Base-by-base conservation (phyloP, 202 grass and related monocot genomes). In the Carex arenaria region DNA sequence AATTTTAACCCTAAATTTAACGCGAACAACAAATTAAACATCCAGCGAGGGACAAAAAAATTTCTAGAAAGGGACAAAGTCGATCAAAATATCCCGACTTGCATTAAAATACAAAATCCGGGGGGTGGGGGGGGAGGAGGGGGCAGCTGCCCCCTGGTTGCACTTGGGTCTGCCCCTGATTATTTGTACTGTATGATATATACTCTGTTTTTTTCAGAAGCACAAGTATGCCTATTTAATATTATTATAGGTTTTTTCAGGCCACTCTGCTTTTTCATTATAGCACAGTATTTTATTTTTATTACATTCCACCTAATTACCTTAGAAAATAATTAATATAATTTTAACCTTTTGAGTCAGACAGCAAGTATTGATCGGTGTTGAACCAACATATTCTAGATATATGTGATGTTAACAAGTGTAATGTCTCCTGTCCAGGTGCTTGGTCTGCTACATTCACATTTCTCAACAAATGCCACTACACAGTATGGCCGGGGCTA, bases 391-490 rank as follows among this genome's bases (percentile, higher is more conserved):
- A 70, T 43, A 26, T 51, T 73, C 30, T 26, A 73, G 11, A 51
- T 73, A 75, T 75, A 30, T 18, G 72, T 53, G 22, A 75, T 80
- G 23, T 36, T 67, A 54, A 52, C 14, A 14, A 67, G 11, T 38
- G 4, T 2, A 9, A 9, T 56, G 2, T 53, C 10, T 34, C 49
- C 12, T 71, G 11, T 65, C 52, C 83, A 94, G 89, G 83, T 36
- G 85, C 85, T 51, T 34, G 38, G 52, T 86, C 87, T 0, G 83
- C 62, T 17, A 76, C 5, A 19, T 94, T 94, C 80, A 94, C 85
- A 64, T 86, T 94, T 68, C 70, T 18, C 22, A 94, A 91, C 85
- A 91, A 85, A 62, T 94, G 87, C 75, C 10, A 61, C n/a, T 82
- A 85, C 66, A 80, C 80, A 7, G 67, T 94, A 11, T 94, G 89